phyloP scores from a whole-genome alignment of 805 yeast species.

The Candida vartiovaarae region DNA sequence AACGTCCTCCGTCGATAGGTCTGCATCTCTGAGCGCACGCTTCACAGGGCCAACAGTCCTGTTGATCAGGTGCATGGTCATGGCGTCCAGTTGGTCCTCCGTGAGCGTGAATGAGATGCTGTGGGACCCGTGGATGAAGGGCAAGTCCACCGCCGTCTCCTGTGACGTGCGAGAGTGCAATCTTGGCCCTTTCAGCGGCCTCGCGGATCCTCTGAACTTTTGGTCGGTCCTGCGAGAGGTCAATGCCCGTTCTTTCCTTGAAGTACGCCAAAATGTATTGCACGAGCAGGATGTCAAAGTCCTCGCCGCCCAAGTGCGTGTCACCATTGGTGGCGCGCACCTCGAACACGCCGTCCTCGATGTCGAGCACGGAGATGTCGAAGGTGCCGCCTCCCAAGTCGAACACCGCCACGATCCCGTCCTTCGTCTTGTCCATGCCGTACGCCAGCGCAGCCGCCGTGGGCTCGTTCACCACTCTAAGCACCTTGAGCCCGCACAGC shows the following conservation, averaged over 20 bases:
- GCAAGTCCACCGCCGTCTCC: slow-evolving; percentile 57
- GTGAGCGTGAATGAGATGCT: slow-evolving; percentile 54
- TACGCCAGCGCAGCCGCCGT: slow-evolving; percentile 84
- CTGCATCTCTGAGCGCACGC: slow-evolving; percentile 70
- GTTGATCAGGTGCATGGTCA: slow-evolving; percentile 60
- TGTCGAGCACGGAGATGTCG: slow-evolving; percentile 71
- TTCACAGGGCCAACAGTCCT: slow-evolving; percentile 68
- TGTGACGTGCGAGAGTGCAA: slow-evolving; percentile 63
- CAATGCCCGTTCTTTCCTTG: slow-evolving; percentile 36
- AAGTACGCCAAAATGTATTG: slow-evolving; percentile 50
- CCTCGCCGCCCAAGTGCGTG: slow-evolving; percentile 83
- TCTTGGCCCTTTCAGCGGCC: slow-evolving; percentile 72
- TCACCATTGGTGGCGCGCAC: slow-evolving; percentile 80
- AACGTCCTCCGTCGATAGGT: slow-evolving; percentile 52
- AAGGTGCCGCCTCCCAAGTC: slow-evolving; percentile 87
- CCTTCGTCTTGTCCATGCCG: slow-evolving; percentile 52
- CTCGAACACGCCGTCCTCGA: slow-evolving; percentile 76
- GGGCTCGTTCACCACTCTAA: slow-evolving; percentile 77
- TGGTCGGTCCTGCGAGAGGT: slow-evolving; percentile 20
- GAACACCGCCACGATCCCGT: slow-evolving; percentile 41
- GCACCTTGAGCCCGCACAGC: slow-evolving; percentile 66
- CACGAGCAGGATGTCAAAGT: slow-evolving; percentile 62
- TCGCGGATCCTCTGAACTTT: slow-evolving; percentile 74
- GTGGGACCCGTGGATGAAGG: slow-evolving; percentile 56
- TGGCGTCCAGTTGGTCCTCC: slow-evolving; percentile 59